Percentiles rank a stretch among this genome's conserved stretches.
These are phyloP conservation scores for Psilocybe mexicana DNA, from an alignment of 1,284 basidiomycete genomes.

Conservation along the genomic window DNA sequence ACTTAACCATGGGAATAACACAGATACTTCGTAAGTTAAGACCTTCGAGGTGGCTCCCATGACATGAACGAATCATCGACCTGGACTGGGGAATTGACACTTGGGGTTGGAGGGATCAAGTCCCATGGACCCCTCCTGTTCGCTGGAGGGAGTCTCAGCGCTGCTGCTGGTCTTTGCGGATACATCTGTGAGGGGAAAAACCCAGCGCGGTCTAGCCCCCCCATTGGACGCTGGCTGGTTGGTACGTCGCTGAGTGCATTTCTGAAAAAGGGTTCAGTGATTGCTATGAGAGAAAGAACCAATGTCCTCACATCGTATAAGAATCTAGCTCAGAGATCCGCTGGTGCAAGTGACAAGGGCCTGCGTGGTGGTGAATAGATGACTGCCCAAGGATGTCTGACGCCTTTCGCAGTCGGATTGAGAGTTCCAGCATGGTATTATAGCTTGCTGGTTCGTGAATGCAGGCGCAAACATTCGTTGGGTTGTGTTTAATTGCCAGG, in stretches of 20 bases:
- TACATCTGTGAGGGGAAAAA: conserved; percentile 24
- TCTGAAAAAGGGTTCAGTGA: conserved; percentile 21
- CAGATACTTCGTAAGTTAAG: conserved; percentile 12
- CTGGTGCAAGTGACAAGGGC: conserved; percentile 51
- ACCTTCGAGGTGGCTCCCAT: conserved; percentile 37
- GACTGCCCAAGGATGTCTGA: conserved; percentile 55
- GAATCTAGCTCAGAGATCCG: conserved; percentile 57
- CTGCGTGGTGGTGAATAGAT: conserved; percentile 46
- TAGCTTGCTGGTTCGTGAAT: conserved; percentile 54
- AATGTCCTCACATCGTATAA: conserved; percentile 51
- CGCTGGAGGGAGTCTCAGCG: conserved; percentile 20
- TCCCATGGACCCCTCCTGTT: conserved; percentile 32
- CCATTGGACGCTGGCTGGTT: conserved; percentile 25
- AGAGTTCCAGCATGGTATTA: conserved; percentile 59
- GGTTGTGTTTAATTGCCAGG: conserved; percentile 25
- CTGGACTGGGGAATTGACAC: conserved; percentile 26
- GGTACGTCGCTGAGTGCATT: conserved; percentile 34
- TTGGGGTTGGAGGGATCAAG: conserved; percentile 24
- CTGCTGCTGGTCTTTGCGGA: conserved; percentile 23
- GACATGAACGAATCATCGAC: conserved; percentile 41
- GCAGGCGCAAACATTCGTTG: conserved; percentile 53
- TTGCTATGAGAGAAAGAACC: neutral
- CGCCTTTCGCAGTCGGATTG: conserved; percentile 58
- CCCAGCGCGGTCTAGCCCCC: conserved; percentile 10
- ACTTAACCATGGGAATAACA: neutral